Base-by-base conservation (phyloP, 73 alveolate species). In the Stentor roeselii region DNA sequence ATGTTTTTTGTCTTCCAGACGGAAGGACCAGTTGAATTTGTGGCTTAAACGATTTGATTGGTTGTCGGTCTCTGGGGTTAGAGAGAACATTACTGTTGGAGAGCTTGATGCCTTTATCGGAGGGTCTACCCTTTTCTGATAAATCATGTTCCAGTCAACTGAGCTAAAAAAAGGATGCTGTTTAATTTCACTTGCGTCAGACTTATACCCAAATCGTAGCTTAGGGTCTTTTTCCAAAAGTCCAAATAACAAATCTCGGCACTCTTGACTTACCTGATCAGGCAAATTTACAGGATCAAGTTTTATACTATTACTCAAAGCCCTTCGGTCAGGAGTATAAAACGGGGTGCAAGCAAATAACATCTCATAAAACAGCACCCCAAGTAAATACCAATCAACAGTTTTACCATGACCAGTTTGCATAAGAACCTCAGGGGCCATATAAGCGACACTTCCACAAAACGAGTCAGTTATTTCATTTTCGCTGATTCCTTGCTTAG, bases 391-490 rank as follows among this genome's bases (percentile, higher is more conserved):
- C 59, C 84, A 76, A 34, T 76, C 84, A n/a, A 76, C 74, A 14
- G 59, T 67, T 41, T 76, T 39, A 21, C 75, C 60, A 76, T 76
- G 39, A 21, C 84, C 84, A n/a, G n/a, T 27, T 76, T 39, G 14
- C 6, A 34, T 39, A 38, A 76, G 32, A 78, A 76, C 67, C 39
- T 76, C 84, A 39, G 84, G 84, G 27, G 84, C 84, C n/a, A 76
- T 67, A 86, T 93, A 93, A 36, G 94, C 96, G 21, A 83, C 82
- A 0, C 94, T 80, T 39, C 98, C 98, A 74, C 93, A 90, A 75
- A 93, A 93, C 11, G 78, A 60, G 11, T 3, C 30, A 27, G 78
- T 38, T 14, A 38, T 3, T 3, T 60, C 6, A 50, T 50, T 50
- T 6, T 50, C 67, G 21, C 21, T 21, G 21, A 50, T 50, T 30